These are phyloP conservation scores for Flaveria bidentis DNA, from an alignment of 129 eudicot genomes.

Conservation along the genomic window DNA sequence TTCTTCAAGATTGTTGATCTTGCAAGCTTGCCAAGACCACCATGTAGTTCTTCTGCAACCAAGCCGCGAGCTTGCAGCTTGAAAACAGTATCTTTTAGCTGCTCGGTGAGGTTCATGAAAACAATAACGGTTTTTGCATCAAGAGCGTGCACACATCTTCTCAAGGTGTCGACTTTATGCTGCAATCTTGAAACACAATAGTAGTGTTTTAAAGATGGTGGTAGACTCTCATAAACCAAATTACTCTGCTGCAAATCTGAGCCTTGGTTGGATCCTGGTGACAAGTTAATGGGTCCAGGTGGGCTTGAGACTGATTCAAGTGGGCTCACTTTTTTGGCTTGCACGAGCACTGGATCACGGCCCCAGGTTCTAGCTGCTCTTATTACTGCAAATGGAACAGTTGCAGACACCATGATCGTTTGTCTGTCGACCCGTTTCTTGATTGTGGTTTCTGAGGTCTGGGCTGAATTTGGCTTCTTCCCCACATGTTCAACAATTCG, in stretches of 20 bases:
- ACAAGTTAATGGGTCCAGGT: conserved; percentile 40
- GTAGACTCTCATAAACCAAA: conserved; percentile 60
- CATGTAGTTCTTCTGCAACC: conserved; percentile 80
- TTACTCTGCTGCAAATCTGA: conserved; percentile 36
- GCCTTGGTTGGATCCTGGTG: conserved; percentile 36
- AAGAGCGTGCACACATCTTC: conserved; percentile 91
- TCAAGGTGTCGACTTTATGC: conserved; percentile 82
- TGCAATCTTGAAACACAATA: conserved; percentile 70
- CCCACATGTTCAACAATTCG: conserved; percentile 91
- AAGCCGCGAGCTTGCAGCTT: conserved; percentile 91
- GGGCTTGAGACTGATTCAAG: conserved; percentile 57
- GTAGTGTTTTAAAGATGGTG: conserved; percentile 78
- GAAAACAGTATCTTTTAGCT: conserved; percentile 80
- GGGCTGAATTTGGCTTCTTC: conserved; percentile 47
- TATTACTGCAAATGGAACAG: conserved; percentile 87
- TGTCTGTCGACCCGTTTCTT: conserved; percentile 52
- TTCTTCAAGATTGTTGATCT: conserved; percentile 86
- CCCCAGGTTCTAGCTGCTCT: conserved; percentile 91
- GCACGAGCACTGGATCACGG: conserved; percentile 74
- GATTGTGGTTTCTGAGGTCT: conserved; percentile 23
- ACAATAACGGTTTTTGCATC: conserved; percentile 82
- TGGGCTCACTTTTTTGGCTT: conserved; percentile 65
- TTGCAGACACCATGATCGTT: conserved; percentile 96
- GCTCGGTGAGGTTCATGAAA: conserved; percentile 80
- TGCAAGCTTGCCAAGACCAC: conserved; percentile 81